phyloP scores from a whole-genome alignment of 2,329 filamentous ascomycete genomes.

The Exophiala sp. region DNA sequence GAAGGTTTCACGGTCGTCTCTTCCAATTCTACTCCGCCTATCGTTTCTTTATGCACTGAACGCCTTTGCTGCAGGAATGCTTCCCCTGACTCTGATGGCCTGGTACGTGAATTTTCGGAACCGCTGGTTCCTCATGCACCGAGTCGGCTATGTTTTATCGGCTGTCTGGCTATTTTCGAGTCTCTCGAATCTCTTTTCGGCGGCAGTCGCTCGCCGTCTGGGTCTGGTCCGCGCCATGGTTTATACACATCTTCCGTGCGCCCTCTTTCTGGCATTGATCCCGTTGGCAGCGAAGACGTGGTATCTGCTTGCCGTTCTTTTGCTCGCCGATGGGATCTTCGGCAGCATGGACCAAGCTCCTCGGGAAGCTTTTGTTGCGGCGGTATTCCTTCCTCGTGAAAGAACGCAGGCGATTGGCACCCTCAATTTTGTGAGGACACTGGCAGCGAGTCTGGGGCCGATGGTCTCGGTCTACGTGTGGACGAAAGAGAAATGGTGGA shows the following conservation, averaged over 20 bases:
- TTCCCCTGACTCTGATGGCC: constrained; percentile 49
- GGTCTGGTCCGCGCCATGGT: constrained; percentile 56
- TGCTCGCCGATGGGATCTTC: constrained; percentile 59
- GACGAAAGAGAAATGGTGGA: constrained; percentile 54
- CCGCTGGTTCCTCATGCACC: constrained; percentile 26
- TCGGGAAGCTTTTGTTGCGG: constrained; percentile 64
- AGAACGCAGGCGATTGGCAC: constrained; percentile 69
- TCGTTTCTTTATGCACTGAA: constrained; percentile 66
- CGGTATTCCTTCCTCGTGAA: constrained; percentile 60
- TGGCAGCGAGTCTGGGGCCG: constrained; percentile 59
- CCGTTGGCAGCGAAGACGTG: constrained; percentile 52
- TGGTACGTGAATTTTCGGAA: constrained; percentile 29
- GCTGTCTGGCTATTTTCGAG: constrained; percentile 53
- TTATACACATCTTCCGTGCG: constrained; percentile 56
- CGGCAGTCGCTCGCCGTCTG: constrained; percentile 55
- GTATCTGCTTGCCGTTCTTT: constrained; percentile 54
- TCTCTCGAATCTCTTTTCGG: constrained; percentile 40
- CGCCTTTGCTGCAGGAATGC: constrained; percentile 67
- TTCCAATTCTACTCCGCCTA: constrained; percentile 57
- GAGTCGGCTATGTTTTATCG: constrained; percentile 37
- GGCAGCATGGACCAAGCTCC: constrained; percentile 71
- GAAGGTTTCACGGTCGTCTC: constrained; percentile 45
- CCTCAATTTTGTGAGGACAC: constrained; percentile 66
- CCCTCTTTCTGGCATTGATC: constrained; percentile 62
- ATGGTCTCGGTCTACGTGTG: constrained; percentile 61